phyloP scores from a whole-genome alignment of 2,329 filamentous ascomycete species.

The Colletotrichum zoysiae region DNA sequence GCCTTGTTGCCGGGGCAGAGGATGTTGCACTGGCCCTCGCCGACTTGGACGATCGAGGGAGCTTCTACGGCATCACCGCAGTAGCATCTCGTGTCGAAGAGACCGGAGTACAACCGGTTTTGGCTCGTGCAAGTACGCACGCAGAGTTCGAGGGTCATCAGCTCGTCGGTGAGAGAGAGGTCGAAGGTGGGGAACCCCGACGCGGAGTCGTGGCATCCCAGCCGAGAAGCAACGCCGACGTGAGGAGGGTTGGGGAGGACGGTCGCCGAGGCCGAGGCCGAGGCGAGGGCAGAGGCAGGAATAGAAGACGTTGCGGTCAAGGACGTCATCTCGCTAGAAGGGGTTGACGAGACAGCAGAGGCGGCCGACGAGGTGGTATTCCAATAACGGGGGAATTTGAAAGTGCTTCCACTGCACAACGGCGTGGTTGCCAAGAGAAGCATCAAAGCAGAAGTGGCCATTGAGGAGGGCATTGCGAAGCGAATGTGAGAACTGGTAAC shows the following conservation, averaged over 20 bases:
- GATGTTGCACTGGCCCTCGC: conserved; percentile 48
- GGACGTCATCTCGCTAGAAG: background rate
- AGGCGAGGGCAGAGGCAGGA: background rate
- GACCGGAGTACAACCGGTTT: conserved; percentile 8
- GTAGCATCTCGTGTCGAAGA: conserved; percentile 41
- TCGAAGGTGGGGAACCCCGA: conserved; percentile 47
- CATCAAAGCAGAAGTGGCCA: background rate
- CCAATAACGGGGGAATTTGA: background rate
- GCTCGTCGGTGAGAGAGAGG: conserved; percentile 28
- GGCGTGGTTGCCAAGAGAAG: background rate
- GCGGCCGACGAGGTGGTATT: background rate
- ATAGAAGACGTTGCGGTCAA: background rate
- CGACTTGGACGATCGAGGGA: conserved; percentile 16
- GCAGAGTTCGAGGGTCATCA: conserved; percentile 46
- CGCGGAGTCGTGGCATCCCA: conserved; percentile 47
- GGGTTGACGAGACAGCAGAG: background rate
- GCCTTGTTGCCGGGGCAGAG: conserved; percentile 56
- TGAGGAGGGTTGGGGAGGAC: conserved; percentile 22
- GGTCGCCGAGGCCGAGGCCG: conserved; percentile 1
- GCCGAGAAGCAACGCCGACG: conserved; percentile 42
- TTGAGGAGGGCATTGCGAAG: background rate
- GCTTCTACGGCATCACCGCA: conserved; percentile 40
- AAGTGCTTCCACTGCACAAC: background rate
- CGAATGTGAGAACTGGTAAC: background rate
- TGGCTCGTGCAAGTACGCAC: conserved; percentile 43